Percentiles rank a stretch among this genome's conserved stretches.
Conservation (phyloP, 1,139 yeast genomes). For the Diutina rugosa region DNA sequence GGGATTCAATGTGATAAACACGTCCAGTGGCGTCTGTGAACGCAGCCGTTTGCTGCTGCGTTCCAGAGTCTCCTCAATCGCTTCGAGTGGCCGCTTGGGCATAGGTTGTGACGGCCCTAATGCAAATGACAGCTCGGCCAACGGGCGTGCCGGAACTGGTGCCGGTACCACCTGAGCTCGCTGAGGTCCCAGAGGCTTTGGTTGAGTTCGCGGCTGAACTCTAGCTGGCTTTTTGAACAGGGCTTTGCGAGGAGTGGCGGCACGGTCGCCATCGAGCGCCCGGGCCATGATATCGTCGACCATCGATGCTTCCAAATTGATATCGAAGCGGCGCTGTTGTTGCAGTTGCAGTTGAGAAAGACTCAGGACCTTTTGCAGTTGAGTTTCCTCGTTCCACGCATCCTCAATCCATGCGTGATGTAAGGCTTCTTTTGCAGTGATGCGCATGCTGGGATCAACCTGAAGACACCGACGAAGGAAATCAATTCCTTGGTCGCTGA, state of each 20-base stretch:
- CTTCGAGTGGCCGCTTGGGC: neutral
- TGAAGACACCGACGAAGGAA: conserved; percentile 59
- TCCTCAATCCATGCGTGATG: conserved; percentile 51
- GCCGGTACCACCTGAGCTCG: neutral
- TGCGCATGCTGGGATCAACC: conserved; percentile 59
- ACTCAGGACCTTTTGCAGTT: conserved; percentile 32
- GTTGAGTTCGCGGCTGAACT: conserved; percentile 19
- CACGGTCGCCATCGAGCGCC: neutral
- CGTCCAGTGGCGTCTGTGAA: conserved; percentile 10
- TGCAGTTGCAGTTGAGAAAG: conserved; percentile 63
- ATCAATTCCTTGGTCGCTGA: conserved; percentile 53
- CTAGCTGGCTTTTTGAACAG: conserved; percentile 29
- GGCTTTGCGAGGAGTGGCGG: conserved; percentile 6
- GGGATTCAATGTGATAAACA: conserved; percentile 21
- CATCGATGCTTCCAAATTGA: conserved; percentile 9
- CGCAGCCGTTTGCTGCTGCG: neutral
- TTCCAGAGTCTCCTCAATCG: neutral
- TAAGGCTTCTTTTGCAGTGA: conserved; percentile 63
- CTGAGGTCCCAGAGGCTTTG: neutral
- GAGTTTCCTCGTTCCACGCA: conserved; percentile 15
- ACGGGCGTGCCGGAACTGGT: neutral
- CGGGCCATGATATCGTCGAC: neutral
- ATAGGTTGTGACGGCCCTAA: neutral
- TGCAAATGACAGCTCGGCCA: neutral
- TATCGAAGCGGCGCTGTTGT: conserved; percentile 35